Base-by-base conservation (phyloP, 2,329 filamentous ascomycete species). In the Penicillium polonicum region DNA sequence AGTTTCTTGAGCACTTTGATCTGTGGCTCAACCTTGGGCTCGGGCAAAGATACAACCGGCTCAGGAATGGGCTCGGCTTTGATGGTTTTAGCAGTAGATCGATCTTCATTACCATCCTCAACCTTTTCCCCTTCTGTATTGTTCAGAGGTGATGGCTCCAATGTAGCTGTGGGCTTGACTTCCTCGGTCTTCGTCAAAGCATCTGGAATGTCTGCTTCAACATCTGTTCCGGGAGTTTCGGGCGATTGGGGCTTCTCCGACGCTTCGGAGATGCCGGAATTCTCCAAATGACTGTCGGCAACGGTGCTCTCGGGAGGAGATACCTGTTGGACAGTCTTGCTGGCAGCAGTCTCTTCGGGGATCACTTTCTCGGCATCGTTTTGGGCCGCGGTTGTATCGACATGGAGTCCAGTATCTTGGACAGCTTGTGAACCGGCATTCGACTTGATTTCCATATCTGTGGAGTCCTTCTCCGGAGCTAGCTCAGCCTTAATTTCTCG, bases 1-100 rank as follows among this genome's bases (percentile, higher is more conserved):
- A 79, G 56, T 46, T 57, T 43, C 29, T 48, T 57, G 49, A 57
- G 27, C 13, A 57, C 55, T 15, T 53, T 41, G 17, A 36, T 15
- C 35, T 53, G 36, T n/a, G 46, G 53, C 29, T 57, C 50, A 17
- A 5, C 10, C 12, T 33, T 19, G 17, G 46, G 45, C 45, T 55
- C 23, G 4, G 36, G 36, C 8, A 35, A 38, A 29, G 46, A 17
- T 10, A 25, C 19, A 51, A 10, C 9, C 17, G 38, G 31, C 15
- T 51, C 52, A 17, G 21, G 17, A 5, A 36, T 31, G 7, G 39
- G 19, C 39, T 51, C 53, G 7, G 53, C 6, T 12, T 44, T 33
- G 25, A 29, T 15, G 10, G n/a, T 25, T 19, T 42, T 8, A 39
- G 13, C 23, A 51, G 19, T 38, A 17, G 29, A 29, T 5, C 5